Conservation (phyloP, 2,329 filamentous ascomycete genomes). For the Amphichorda felina region DNA sequence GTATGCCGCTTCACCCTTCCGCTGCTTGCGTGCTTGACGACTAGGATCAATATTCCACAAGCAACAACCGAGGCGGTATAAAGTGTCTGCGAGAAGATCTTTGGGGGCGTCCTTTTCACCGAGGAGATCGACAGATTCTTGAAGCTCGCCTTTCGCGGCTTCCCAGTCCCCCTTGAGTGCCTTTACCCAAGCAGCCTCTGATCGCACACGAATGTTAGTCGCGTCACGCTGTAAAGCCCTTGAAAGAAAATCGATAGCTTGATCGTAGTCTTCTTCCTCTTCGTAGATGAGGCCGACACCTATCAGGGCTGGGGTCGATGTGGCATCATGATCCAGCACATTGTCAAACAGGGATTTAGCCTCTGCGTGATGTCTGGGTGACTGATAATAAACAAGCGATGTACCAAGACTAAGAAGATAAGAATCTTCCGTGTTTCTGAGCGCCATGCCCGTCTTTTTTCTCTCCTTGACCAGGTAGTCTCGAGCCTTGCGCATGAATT, state of each 20-base stretch:
- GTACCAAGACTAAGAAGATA: slow-evolving; percentile 71
- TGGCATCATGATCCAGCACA: slow-evolving; percentile 63
- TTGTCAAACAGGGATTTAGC: slow-evolving; percentile 77
- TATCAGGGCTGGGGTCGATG: slow-evolving; percentile 71
- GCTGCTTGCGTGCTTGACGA: slow-evolving; percentile 62
- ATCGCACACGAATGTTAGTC: slow-evolving; percentile 64
- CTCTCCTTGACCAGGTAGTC: slow-evolving; percentile 47
- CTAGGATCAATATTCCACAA: slow-evolving; percentile 76
- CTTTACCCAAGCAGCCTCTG: slow-evolving; percentile 87
- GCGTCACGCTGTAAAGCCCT: slow-evolving; percentile 64
- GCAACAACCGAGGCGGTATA: slow-evolving; percentile 80
- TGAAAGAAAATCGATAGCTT: slow-evolving; percentile 70
- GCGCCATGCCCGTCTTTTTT: slow-evolving; percentile 53
- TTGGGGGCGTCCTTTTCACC: slow-evolving; percentile 26
- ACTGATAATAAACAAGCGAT: slow-evolving; percentile 81
- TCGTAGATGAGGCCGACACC: slow-evolving; percentile 87
- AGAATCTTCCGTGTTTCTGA: slow-evolving; percentile 61
- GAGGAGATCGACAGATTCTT: slow-evolving; percentile 55
- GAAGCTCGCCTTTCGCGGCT: slow-evolving; percentile 55
- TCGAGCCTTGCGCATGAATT: slow-evolving; percentile 66
- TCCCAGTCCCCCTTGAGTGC: slow-evolving; percentile 69
- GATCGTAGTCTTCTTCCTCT: slow-evolving; percentile 78
- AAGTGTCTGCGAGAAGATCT: slow-evolving; percentile 72
- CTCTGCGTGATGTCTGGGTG: slow-evolving; percentile 79
- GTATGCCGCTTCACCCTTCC: slow-evolving; percentile 61